Evolutionary conservation across 2,329 filamentous ascomycete species (phyloP).

Genomic region (Aureobasidium sp.): DNA sequence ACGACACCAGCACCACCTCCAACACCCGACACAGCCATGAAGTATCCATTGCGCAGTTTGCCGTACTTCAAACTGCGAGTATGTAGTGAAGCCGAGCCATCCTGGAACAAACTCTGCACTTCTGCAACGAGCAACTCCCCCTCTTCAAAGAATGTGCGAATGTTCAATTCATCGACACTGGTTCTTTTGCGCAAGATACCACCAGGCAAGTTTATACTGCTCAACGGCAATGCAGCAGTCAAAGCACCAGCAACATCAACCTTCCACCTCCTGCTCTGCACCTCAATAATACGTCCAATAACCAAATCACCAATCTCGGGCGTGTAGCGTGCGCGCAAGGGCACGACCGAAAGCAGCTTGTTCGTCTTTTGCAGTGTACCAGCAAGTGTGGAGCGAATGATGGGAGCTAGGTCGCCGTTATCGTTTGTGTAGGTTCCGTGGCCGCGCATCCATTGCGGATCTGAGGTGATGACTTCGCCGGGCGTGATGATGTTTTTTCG

Average conservation of each 20-base stretch:
- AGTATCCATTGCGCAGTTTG: constrained; percentile 88
- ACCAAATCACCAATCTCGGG: constrained; percentile 96
- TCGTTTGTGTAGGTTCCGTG: constrained; percentile 77
- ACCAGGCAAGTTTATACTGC: constrained; percentile 87
- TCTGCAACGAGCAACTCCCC: constrained; percentile 91
- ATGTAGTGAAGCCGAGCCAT: constrained; percentile 81
- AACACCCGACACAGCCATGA: constrained; percentile 71
- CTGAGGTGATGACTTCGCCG: constrained; percentile 78
- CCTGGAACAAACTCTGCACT: constrained; percentile 80
- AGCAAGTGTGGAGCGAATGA: constrained; percentile 83
- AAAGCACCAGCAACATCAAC: constrained; percentile 87
- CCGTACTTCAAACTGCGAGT: constrained; percentile 89
- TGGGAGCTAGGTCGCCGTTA: constrained; percentile 41
- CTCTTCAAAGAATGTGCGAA: constrained; percentile 93
- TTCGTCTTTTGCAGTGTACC: constrained; percentile 90
- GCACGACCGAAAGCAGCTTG: constrained; percentile 87
- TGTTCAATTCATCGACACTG: constrained; percentile 93
- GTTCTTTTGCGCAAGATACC: constrained; percentile 87
- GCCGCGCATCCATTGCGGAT: constrained; percentile 97
- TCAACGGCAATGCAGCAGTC: constrained; percentile 76
- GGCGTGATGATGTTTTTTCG: constrained; percentile 66
- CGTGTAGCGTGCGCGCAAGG: constrained; percentile 84
- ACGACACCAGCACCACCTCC: constrained; percentile 77
- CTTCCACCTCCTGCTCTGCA: constrained; percentile 89
- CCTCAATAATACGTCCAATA: constrained; percentile 85